phyloP scores from a whole-genome alignment of 2,329 filamentous ascomycete species.

The Calonectria pseudoreteaudii region DNA sequence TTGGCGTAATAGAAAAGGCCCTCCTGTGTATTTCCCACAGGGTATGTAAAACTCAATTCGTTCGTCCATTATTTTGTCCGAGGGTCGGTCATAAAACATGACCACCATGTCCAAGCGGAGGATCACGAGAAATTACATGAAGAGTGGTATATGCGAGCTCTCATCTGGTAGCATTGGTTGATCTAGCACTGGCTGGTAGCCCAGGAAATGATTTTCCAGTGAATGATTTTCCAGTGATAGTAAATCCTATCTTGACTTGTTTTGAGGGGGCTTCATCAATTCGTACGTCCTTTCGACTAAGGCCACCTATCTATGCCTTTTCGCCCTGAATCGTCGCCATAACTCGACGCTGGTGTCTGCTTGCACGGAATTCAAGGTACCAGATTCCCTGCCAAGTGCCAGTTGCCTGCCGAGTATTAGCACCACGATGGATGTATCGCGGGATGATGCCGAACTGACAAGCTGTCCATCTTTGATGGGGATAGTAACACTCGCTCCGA shows the following conservation, averaged over 20 bases:
- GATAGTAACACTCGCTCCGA: conserved; percentile 90
- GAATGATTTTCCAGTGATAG: background rate
- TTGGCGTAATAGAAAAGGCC: background rate
- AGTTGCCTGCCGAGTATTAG: conserved; percentile 57
- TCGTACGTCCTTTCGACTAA: too few species aligned
- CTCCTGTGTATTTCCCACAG: background rate
- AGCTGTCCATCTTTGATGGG: conserved; percentile 90
- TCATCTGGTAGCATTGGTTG: background rate
- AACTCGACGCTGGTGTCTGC: conserved; percentile 82
- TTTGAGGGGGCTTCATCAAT: background rate
- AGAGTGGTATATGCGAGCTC: background rate
- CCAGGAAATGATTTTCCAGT: too few species aligned
- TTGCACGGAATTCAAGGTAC: conserved; percentile 89
- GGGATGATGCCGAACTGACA: conserved; percentile 55
- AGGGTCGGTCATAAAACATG: too few species aligned
- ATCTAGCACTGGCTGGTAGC: background rate
- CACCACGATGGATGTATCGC: background rate
- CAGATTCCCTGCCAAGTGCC: conserved; percentile 90
- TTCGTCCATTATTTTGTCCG: background rate
- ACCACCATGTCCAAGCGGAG: too few species aligned
- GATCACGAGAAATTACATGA: background rate
- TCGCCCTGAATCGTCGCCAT: conserved; percentile 97
- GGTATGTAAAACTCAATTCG: background rate
- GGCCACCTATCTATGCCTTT: conserved; percentile 57
- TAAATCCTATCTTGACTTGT: background rate